Percentiles rank a stretch among this genome's conserved stretches.
These are phyloP conservation scores for Aureobasidium sp. DNA, from an alignment of 2,329 filamentous ascomycete species.

Conservation along the genomic window DNA sequence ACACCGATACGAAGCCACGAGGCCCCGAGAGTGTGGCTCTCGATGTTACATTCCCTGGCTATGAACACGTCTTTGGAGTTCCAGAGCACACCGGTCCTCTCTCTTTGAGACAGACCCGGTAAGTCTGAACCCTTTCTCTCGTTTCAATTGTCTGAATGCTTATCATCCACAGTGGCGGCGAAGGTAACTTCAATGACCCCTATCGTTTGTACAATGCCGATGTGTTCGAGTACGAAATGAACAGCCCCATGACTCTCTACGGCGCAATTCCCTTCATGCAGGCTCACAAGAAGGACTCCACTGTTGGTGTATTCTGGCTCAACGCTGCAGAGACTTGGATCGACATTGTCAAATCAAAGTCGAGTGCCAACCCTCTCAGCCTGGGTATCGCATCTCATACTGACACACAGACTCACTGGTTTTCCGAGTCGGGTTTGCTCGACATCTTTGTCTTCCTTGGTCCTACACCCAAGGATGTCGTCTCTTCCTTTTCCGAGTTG, in stretches of 20 bases:
- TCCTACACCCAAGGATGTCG: slow-evolving; percentile 73
- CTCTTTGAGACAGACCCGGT: slow-evolving; percentile 78
- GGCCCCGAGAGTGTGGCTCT: slow-evolving; percentile 87
- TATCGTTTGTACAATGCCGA: slow-evolving; percentile 95
- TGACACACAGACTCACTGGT: slow-evolving; percentile 88
- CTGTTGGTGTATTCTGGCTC: slow-evolving; percentile 94
- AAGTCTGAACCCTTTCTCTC: slow-evolving; percentile 21
- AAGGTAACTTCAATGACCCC: slow-evolving; percentile 76
- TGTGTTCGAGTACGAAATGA: slow-evolving; percentile 94
- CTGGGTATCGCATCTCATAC: slow-evolving; percentile 61
- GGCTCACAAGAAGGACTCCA: slow-evolving; percentile 86
- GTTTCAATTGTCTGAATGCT: slow-evolving; percentile 18
- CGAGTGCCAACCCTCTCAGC: slow-evolving; percentile 64
- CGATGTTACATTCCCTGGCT: slow-evolving; percentile 86
- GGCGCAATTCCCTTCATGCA: slow-evolving; percentile 98
- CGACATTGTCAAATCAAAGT: slow-evolving; percentile 76
- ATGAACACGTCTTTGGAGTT: slow-evolving; percentile 87
- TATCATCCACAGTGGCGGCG: slow-evolving; percentile 50
- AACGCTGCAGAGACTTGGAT: slow-evolving; percentile 97
- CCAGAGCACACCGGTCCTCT: slow-evolving; percentile 85
- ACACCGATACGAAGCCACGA: slow-evolving; percentile 89
- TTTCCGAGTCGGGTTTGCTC: slow-evolving; percentile 81
- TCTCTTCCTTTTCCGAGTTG: slow-evolving; percentile 74
- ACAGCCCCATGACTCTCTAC: slow-evolving; percentile 97
- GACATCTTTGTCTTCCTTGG: slow-evolving; percentile 94